Conservation (phyloP, 2,329 filamentous ascomycete genomes). For the Aspergillus flavus region DNA sequence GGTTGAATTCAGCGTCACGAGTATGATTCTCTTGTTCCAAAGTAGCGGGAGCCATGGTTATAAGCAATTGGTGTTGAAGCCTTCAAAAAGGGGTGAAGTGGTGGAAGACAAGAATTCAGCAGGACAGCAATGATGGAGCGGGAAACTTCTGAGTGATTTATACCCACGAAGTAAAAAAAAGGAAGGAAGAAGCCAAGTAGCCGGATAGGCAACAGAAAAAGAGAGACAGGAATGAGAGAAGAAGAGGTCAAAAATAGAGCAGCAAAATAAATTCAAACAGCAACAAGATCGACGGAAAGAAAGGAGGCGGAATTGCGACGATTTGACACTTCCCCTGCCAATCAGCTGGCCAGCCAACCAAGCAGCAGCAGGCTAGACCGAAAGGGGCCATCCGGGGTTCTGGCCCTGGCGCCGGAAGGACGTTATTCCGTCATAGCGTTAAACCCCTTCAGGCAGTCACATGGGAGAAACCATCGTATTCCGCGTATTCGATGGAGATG, state of each 20-base stretch:
- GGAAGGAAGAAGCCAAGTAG: background rate
- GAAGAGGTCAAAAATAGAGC: constrained; percentile 8
- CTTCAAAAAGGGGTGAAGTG: constrained; percentile 21
- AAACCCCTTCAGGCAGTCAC: background rate
- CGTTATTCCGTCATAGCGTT: background rate
- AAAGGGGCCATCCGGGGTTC: constrained; percentile 16
- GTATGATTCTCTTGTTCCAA: constrained; percentile 82
- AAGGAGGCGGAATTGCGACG: constrained; percentile 26
- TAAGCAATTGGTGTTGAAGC: constrained; percentile 11
- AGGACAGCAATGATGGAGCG: background rate
- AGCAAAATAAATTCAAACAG: background rate
- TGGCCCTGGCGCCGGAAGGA: constrained; percentile 9
- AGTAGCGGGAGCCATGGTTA: constrained; percentile 54
- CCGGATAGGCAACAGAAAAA: constrained; percentile 8
- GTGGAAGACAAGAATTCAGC: constrained; percentile 9
- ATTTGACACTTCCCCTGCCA: constrained; percentile 20
- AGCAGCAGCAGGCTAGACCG: constrained; percentile 10
- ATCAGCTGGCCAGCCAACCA: constrained; percentile 20
- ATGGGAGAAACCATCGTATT: background rate
- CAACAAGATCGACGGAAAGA: constrained; percentile 16
- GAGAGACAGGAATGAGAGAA: constrained; percentile 4
- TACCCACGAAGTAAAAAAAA: background rate
- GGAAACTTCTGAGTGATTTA: background rate
- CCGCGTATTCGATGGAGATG: background rate
- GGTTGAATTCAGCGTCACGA: constrained; percentile 89